Evolutionary conservation across 257 asterid genomes (phyloP).

Genomic region (Nyctanthes arbortristis): DNA sequence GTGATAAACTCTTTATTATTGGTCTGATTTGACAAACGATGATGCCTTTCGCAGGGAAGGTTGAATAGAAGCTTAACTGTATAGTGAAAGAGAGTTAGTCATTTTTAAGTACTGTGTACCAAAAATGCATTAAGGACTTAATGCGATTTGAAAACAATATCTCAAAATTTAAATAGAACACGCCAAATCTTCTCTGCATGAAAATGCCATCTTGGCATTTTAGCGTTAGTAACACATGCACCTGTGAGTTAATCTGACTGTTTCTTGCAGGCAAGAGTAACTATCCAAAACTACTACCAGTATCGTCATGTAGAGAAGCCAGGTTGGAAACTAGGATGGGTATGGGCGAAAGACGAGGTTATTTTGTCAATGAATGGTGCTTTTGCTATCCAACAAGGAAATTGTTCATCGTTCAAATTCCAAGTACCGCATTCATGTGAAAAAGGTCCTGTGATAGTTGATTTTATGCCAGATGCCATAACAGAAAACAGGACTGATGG

Average conservation of each 20-base stretch:
- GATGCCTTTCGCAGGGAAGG: background rate
- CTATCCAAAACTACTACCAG: slow-evolving; percentile 64
- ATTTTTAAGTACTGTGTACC: background rate
- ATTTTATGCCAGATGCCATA: slow-evolving; percentile 42
- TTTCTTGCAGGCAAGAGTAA: slow-evolving; percentile 53
- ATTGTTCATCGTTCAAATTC: slow-evolving; percentile 51
- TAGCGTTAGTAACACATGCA: background rate
- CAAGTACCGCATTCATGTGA: slow-evolving; percentile 62
- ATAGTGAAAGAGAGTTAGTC: background rate
- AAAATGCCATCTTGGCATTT: background rate
- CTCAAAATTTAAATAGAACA: background rate
- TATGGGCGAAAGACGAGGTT: slow-evolving; percentile 50
- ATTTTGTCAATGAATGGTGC: slow-evolving; percentile 69
- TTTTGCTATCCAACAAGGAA: slow-evolving; percentile 56
- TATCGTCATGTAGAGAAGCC: slow-evolving; percentile 62
- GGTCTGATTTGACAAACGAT: background rate
- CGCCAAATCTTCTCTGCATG: background rate
- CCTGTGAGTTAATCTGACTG: background rate
- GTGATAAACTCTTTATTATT: background rate
- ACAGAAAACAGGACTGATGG: slow-evolving; percentile 35
- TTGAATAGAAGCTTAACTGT: background rate
- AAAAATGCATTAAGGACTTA: background rate
- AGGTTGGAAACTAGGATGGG: slow-evolving; percentile 81
- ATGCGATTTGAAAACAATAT: background rate
- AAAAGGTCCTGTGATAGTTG: slow-evolving; percentile 46